Evolutionary conservation across 768 basidiomycete species (phyloP), one percentile per base, ranked within the genome.

Genomic region (Boletus fagicola): DNA sequence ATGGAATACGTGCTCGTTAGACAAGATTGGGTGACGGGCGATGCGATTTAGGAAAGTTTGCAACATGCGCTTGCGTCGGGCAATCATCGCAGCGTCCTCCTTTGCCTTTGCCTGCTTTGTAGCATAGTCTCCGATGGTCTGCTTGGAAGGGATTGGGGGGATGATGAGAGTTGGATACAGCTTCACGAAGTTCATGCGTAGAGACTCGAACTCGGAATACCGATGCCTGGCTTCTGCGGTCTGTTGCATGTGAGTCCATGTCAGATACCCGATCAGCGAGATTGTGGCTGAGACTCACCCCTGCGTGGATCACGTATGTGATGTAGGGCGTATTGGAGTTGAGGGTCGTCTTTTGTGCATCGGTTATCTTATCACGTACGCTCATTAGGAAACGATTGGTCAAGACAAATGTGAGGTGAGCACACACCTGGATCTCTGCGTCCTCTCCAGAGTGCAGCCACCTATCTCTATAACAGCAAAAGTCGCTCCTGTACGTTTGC

Each of bases 81-180:
- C 84, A 70, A 99, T 98, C 77, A 98, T 84, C 1, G 88, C 82
- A 3, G 86, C 85, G 70, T 99, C 97, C 68, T 99, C 97, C 68
- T 96, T 98, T 24, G 96, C 97, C 73, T 96, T 97, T 15, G 83
- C 87, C 67, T 94, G 94, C 74, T 98, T 98, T 59, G 94, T 88
- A 2, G 97, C 97, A 77, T 99, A 99, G 66, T 98, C 97, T 9
- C 92, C 85, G 39, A 99, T 79, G 1, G 90, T 89, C 75, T 98
- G 94, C 75, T 99, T 98, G 1, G 92, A 94, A 3, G 97, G 97
- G 51, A 99, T 97, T 43, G 97, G 97, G 3, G 97, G 96, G 58
- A 99, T 88, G 66, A 99, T 98, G 64, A 95, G 76, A 10, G 95
- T 97, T 0, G 97, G 97, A 71, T 99, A 97, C 45, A 99, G 80